Conservation (phyloP, 179 eudicot species). For the Carnegiea gigantea region DNA sequence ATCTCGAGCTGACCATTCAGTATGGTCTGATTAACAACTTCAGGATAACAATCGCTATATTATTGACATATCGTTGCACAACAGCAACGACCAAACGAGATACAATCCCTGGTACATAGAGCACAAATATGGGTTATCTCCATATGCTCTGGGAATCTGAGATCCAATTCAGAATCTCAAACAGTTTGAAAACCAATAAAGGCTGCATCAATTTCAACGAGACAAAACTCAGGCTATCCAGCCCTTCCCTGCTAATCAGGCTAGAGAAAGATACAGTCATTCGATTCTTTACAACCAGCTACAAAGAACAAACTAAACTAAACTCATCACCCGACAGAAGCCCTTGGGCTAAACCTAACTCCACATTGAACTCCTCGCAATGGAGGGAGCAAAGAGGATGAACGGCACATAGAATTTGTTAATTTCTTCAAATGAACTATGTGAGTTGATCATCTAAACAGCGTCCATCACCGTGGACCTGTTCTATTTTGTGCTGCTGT, state of each 20-base stretch:
- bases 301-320: neutral
- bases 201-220: neutral
- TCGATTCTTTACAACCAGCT: neutral
- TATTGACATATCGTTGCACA: neutral
- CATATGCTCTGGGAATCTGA: neutral
- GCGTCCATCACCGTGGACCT: constrained; percentile 10
- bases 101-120: neutral
- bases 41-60: too few relatives aligned
- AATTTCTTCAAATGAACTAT: constrained; percentile 1
- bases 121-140: neutral
- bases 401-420: neutral
- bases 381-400: neutral
- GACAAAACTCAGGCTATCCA: neutral
- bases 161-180: neutral
- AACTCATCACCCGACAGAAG: constrained; percentile 2
- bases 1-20: too few relatives aligned
- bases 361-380: neutral
- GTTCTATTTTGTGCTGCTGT: constrained; percentile 22
- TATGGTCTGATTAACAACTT: too few relatives aligned
- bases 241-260: neutral
- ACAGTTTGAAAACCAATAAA: neutral
- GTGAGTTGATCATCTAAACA: neutral
- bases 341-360: neutral
- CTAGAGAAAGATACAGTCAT: neutral
- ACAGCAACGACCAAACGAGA: neutral